A percentile compares a stretch with the other conserved stretches of the same genome.
Evolutionary conservation across 1,284 basidiomycete genomes (phyloP).

Genomic region (Fomitopsis palustris): DNA sequence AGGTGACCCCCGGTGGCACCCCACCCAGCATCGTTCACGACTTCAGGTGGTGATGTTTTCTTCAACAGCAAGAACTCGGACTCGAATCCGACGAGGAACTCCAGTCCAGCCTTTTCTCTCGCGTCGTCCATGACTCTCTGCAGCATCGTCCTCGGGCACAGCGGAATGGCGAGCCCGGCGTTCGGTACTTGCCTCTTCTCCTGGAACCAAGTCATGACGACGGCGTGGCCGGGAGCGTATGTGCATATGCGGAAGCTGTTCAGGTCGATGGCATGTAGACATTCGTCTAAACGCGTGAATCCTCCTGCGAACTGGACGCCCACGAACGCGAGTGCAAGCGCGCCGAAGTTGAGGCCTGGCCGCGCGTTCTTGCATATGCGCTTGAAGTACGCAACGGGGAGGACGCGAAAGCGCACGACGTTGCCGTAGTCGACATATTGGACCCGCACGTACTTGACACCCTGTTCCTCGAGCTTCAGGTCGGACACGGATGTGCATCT

Average conservation of each 20-base stretch:
- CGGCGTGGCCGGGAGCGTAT: slow-evolving; percentile 56
- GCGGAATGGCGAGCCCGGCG: slow-evolving; percentile 35
- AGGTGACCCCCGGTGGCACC: slow-evolving; percentile 35
- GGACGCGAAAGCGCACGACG: slow-evolving; percentile 50
- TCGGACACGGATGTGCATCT: slow-evolving; percentile 6
- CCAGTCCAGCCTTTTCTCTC: slow-evolving; percentile 32
- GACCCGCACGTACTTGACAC: slow-evolving; percentile 44
- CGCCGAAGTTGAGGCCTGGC: slow-evolving; percentile 48
- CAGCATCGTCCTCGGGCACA: slow-evolving; percentile 58
- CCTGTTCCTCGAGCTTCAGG: slow-evolving; percentile 11
- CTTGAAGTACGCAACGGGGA: slow-evolving; percentile 51
- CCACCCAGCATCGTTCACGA: slow-evolving; percentile 47
- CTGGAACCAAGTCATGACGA: slow-evolving; percentile 62
- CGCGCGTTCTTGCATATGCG: slow-evolving; percentile 44
- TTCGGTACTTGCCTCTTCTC: slow-evolving; percentile 42
- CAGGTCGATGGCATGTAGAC: slow-evolving; percentile 53
- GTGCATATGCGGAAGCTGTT: slow-evolving; percentile 46
- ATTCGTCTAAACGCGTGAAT: slow-evolving; percentile 44
- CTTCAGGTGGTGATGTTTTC: slow-evolving; percentile 33
- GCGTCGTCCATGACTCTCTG: slow-evolving; percentile 44
- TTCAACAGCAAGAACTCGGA: slow-evolving; percentile 63
- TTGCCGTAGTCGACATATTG: slow-evolving; percentile 61
- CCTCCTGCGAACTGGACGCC: slow-evolving; percentile 32
- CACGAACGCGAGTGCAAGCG: slow-evolving; percentile 45
- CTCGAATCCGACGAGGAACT: slow-evolving; percentile 68